These are phyloP conservation scores for Pseudogymnoascus sp. DNA, from an alignment of 2,329 filamentous ascomycete genomes.

Conservation along the genomic window DNA sequence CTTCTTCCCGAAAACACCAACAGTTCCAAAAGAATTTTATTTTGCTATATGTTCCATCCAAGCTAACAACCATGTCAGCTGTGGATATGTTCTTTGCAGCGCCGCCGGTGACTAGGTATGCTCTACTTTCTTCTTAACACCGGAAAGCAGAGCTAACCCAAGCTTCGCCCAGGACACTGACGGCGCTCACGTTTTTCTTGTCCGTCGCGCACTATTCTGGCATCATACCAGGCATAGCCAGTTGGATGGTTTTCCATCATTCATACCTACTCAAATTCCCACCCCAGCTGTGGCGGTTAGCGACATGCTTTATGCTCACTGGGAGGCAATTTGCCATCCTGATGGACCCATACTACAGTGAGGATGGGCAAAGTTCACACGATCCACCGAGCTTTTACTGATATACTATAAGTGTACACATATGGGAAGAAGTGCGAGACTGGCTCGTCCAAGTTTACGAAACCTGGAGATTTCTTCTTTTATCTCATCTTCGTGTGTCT, in stretches of 20 bases:
- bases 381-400: conserved; percentile 26
- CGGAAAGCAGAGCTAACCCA: conserved; percentile 35
- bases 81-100: conserved; percentile 55
- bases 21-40: not conserved
- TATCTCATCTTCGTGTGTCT: conserved; percentile 56
- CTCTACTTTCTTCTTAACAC: conserved; percentile 24
- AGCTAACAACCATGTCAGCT: conserved; percentile 25
- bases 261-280: conserved; percentile 43
- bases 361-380: conserved; percentile 22
- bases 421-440: conserved; percentile 57
- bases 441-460: conserved; percentile 50
- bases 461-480: conserved; percentile 57
- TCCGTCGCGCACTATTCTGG: conserved; percentile 50
- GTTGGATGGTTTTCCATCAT: conserved; percentile 42
- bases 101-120: conserved; percentile 59
- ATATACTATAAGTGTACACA: conserved; percentile 45
- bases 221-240: conserved; percentile 35
- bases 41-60: conserved; percentile 4
- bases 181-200: conserved; percentile 49
- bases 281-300: conserved; percentile 31
- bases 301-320: conserved; percentile 31
- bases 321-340: conserved; percentile 38
- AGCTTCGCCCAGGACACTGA: conserved; percentile 49
- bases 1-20: conserved; percentile 2
- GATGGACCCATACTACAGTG: conserved; percentile 62